Percentiles rank a stretch among this genome's conserved stretches.
These are phyloP conservation scores for Penicillium sp. DNA, from an alignment of 2,329 filamentous ascomycete species.

Conservation along the genomic window DNA sequence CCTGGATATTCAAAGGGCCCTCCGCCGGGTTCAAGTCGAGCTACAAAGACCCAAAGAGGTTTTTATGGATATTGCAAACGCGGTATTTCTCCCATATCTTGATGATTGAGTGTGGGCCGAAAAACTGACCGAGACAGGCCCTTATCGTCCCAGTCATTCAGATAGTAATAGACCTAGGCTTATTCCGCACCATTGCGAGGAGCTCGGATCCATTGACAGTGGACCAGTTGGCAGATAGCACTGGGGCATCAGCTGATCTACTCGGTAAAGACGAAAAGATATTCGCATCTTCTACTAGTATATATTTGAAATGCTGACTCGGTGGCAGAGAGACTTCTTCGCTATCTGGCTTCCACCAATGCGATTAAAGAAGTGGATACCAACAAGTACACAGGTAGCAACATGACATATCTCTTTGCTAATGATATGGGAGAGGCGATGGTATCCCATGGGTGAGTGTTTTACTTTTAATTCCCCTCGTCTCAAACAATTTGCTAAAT, in stretches of 20 bases:
- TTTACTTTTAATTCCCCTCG: neutral
- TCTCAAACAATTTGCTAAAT: neutral
- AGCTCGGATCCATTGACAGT: constrained; percentile 9
- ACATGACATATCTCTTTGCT: constrained; percentile 16
- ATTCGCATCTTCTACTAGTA: too few species aligned
- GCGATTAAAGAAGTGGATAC: constrained; percentile 16
- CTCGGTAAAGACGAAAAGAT: constrained; percentile 11
- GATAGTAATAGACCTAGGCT: constrained; percentile 19
- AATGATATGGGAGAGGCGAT: constrained; percentile 14
- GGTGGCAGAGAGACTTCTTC: constrained; percentile 27
- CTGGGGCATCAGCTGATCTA: constrained; percentile 10
- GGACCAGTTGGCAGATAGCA: constrained; percentile 8
- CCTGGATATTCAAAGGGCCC: constrained; percentile 19
- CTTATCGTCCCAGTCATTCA: constrained; percentile 19
- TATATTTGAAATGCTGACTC: neutral
- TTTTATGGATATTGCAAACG: constrained; percentile 19
- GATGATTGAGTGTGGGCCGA: neutral
- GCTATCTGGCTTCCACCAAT: constrained; percentile 28
- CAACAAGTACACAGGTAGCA: constrained; percentile 22
- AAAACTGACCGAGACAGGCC: constrained; percentile 12
- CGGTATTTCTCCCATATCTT: constrained; percentile 7
- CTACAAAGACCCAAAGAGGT: constrained; percentile 24
- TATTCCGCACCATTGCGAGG: constrained; percentile 18
- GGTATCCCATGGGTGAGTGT: constrained; percentile 20
- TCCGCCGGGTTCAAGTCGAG: constrained; percentile 17